A percentile compares a stretch with the other conserved stretches of the same genome.
phyloP scores from a whole-genome alignment of 176 grass and related monocot genomes.

The Oryza punctata region DNA sequence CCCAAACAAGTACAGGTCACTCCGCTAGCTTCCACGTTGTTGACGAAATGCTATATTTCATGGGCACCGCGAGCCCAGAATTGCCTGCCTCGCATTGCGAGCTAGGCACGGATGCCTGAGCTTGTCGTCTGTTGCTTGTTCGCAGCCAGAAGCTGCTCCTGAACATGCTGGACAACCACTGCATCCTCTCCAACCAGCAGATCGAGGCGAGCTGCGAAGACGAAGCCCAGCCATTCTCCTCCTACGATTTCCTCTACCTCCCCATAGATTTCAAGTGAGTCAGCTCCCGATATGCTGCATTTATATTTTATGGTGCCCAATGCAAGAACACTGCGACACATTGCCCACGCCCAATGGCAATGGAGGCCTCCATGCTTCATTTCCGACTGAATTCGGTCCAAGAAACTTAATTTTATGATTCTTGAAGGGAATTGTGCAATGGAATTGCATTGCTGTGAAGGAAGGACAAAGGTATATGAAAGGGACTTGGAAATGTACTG shows the following conservation, averaged over 20 bases:
- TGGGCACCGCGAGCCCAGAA: conserved; percentile 37
- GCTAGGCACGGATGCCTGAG: conserved; percentile 9
- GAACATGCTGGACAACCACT: conserved; percentile 98
- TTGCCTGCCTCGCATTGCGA: neutral
- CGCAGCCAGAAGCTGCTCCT: conserved; percentile 91
- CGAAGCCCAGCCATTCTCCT: conserved; percentile 60
- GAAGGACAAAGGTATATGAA: neutral
- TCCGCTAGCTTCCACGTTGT: conserved; percentile 13
- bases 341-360: neutral
- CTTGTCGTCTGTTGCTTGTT: neutral
- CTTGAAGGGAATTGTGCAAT: neutral
- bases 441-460: neutral
- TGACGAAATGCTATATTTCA: conserved; percentile 43
- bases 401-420: neutral
- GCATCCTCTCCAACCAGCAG: conserved; percentile 82
- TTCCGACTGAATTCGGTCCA: neutral
- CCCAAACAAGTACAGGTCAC: conserved; percentile 98
- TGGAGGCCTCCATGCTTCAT: neutral
- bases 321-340: conserved; percentile 8
- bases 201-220: conserved; percentile 44
- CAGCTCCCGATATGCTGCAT: conserved; percentile 10
- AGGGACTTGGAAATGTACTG: neutral
- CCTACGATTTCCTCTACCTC: conserved; percentile 99
- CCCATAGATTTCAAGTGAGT: conserved; percentile 99
- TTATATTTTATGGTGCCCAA: conserved; percentile 59